Evolutionary conservation across 2,329 filamentous ascomycete genomes (phyloP).

Genomic region (Cadophora sp.): DNA sequence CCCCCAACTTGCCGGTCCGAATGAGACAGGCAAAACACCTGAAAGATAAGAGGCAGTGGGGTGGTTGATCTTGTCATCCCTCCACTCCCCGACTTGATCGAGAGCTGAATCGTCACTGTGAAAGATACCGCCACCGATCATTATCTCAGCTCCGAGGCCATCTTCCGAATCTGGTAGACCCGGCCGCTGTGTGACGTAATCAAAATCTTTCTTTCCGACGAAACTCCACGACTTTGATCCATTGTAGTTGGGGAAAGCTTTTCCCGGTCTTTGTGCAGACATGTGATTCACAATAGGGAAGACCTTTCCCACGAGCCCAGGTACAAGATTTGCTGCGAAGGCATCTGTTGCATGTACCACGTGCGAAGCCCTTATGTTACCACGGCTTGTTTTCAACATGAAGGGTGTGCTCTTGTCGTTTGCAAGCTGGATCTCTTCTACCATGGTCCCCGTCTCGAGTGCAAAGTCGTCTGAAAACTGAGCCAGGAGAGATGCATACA

Average conservation of each 20-base stretch:
- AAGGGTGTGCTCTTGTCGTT: conserved; percentile 45
- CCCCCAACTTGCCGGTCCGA: conserved; percentile 48
- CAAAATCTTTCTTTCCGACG: conserved; percentile 65
- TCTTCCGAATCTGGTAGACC: conserved; percentile 30
- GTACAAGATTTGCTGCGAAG: conserved; percentile 57
- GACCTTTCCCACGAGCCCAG: conserved; percentile 54
- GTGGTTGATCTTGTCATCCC: conserved; percentile 52
- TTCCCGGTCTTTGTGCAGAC: conserved; percentile 55
- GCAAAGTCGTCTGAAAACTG: conserved; percentile 45
- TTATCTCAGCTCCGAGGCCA: conserved; percentile 52
- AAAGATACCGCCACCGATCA: conserved; percentile 60
- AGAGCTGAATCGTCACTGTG: conserved; percentile 51
- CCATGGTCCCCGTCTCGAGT: conserved; percentile 50
- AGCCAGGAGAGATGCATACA: conserved; percentile 52
- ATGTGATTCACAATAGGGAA: conserved; percentile 56
- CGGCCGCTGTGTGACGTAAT: conserved; percentile 67
- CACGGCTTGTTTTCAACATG: conserved; percentile 52
- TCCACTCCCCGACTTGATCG: conserved; percentile 54
- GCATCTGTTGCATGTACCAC: conserved; percentile 66
- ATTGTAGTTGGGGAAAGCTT: conserved; percentile 41
- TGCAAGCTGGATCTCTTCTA: conserved; percentile 41
- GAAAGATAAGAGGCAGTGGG: conserved; percentile 48
- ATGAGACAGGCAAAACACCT: conserved; percentile 52
- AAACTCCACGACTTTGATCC: conserved; percentile 61
- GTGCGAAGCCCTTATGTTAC: conserved; percentile 53